These are phyloP conservation scores for Calonectria henricotiae DNA, from an alignment of 2,329 filamentous ascomycete genomes.

Conservation along the genomic window DNA sequence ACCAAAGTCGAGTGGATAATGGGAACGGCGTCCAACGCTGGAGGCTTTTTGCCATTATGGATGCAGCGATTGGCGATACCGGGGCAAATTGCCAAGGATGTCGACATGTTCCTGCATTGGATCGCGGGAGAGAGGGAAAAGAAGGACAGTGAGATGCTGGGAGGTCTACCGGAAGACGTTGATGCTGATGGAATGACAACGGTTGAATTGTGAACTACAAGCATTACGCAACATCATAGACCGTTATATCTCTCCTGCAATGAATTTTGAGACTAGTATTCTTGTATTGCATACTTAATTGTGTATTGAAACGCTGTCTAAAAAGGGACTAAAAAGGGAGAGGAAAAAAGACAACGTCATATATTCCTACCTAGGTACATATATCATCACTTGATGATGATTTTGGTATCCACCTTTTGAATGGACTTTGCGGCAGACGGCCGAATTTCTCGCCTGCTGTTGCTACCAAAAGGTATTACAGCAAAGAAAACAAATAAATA, in stretches of 20 bases:
- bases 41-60: slow-evolving; percentile 76
- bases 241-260: too few species aligned
- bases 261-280: background rate
- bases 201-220: background rate
- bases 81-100: slow-evolving; percentile 79
- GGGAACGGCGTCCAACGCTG: slow-evolving; percentile 82
- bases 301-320: too few species aligned
- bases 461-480: too few species aligned
- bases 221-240: background rate
- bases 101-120: slow-evolving; percentile 79
- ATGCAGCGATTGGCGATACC: slow-evolving; percentile 77
- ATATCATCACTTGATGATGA: too few species aligned
- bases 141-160: slow-evolving; percentile 35
- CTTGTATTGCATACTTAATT: background rate
- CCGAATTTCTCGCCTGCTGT: too few species aligned
- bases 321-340: too few species aligned
- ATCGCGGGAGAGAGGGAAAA: slow-evolving; percentile 64
- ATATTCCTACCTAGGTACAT: too few species aligned
- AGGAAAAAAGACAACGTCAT: too few species aligned
- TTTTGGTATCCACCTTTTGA: too few species aligned
- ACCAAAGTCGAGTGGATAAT: slow-evolving; percentile 80
- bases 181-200: slow-evolving; percentile 18
- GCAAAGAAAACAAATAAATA: too few species aligned
- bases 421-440: too few species aligned
- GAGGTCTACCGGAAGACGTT: slow-evolving; percentile 33